Base-by-base conservation (phyloP, 2,329 filamentous ascomycete genomes). In the Aspergillus terreus region DNA sequence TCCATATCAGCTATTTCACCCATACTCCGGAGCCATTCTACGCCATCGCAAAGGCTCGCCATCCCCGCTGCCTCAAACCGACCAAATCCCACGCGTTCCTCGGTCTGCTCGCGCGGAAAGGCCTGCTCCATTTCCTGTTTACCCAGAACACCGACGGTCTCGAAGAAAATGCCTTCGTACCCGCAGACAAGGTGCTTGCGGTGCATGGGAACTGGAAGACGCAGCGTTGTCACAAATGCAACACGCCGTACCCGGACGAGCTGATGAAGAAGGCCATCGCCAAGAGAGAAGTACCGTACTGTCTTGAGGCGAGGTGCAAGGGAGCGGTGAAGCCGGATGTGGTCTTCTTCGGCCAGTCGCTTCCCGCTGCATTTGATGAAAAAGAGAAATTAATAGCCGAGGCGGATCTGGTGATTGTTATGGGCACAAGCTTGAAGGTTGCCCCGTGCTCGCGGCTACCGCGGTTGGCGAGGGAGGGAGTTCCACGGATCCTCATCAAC, bases 71-170 rank as follows among this genome's bases (percentile, higher is more conserved):
- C 59, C 92, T 87, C 70, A 78, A 83, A 38, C 91, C 91, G 0
- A 95, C 91, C 1, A 76, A 95, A 49, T 86, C 89, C 0, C 92
- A 96, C 71, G 85, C 82, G 33, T 96, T 96, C 71, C 83, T 96
- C 56, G 77, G 82, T 1, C 77, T 96, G 10, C 80, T 95, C 2
- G 81, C 88, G 36, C 76, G 82, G 53, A 94, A 90, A 71, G 81
- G 80, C 7, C 73, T 92, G 14, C 75, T 96, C n/a, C 76, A 84
- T 58, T 90, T 88, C 76, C 78, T 91, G 46, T 95, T 95, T 67
- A 95, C 90, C 0, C 91, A 96, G 66, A 96, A 96, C 65, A 95
- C 96, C 59, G 91, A 96, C 71, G 92, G 88, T 57, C 78, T 96
- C 5, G 91, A 96, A 71, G 80, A 88, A n/a, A 79, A 80, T 54